Conservation (phyloP, 805 yeast genomes). For the Metschnikowia proteae region DNA sequence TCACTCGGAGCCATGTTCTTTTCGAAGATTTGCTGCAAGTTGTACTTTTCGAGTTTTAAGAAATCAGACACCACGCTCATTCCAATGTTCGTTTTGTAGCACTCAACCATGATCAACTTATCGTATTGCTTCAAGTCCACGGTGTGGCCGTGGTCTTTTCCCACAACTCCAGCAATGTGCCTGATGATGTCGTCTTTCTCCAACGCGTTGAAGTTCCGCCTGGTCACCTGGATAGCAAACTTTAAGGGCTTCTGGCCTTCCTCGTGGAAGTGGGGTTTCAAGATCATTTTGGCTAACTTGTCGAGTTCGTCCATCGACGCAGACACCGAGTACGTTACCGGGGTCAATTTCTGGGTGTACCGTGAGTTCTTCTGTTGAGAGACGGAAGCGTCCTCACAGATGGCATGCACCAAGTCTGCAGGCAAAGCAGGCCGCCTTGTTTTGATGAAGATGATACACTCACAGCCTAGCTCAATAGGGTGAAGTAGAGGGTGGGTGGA, state of each 20-base stretch:
- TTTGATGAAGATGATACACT: constrained; percentile 82
- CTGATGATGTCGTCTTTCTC: constrained; percentile 71
- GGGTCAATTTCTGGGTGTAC: constrained; percentile 75
- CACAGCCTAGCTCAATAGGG: constrained; percentile 67
- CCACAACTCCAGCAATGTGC: constrained; percentile 67
- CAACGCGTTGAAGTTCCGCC: constrained; percentile 73
- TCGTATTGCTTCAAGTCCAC: constrained; percentile 82
- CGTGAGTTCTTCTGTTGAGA: constrained; percentile 57
- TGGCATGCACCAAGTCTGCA: constrained; percentile 56
- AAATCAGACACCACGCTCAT: constrained; percentile 75
- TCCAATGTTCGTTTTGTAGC: constrained; percentile 86
- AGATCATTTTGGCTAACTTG: constrained; percentile 55
- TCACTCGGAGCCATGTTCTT: constrained; percentile 25
- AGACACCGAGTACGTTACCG: constrained; percentile 70
- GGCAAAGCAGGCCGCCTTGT: constrained; percentile 78
- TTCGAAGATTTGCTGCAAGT: constrained; percentile 77
- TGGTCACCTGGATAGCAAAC: constrained; percentile 79
- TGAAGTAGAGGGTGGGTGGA: constrained; percentile 33
- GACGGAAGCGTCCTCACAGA: constrained; percentile 59
- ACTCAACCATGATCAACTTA: constrained; percentile 75
- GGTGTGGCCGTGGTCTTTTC: constrained; percentile 62
- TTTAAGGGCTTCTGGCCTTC: constrained; percentile 37
- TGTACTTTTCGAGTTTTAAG: constrained; percentile 61
- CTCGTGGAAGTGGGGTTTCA: constrained; percentile 64
- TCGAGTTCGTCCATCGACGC: constrained; percentile 67